A percentile compares a stretch with the other conserved stretches of the same genome.
Evolutionary conservation across 2,329 filamentous ascomycete species (phyloP).

Genomic region (Ophidiomyces ophidiicola): DNA sequence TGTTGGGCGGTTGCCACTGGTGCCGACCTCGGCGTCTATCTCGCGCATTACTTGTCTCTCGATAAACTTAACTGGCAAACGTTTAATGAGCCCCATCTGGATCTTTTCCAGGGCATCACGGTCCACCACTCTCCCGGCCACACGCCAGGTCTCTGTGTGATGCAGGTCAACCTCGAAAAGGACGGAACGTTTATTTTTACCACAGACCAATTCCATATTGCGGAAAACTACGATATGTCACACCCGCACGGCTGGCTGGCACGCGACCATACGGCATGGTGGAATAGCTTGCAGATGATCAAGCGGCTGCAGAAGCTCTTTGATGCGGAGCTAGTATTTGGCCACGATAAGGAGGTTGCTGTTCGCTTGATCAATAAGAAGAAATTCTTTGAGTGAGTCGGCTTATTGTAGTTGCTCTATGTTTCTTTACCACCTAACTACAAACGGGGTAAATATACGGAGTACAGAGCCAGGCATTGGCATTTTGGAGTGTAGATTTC

Average conservation of each 20-base stretch:
- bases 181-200: constrained; percentile 33
- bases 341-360: constrained; percentile 21
- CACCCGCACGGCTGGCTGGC: constrained; percentile 29
- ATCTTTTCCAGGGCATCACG: constrained; percentile 31
- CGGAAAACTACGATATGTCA: constrained; percentile 29
- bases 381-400: constrained; percentile 10
- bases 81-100: constrained; percentile 30
- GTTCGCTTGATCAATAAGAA: constrained; percentile 11
- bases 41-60: constrained; percentile 27
- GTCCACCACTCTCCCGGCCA: constrained; percentile 29
- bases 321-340: constrained; percentile 25
- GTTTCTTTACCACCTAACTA: background rate
- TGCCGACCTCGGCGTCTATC: constrained; percentile 31
- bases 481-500: too few species aligned
- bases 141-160: constrained; percentile 26
- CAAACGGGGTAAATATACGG: too few species aligned
- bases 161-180: constrained; percentile 28
- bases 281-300: constrained; percentile 26
- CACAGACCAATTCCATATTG: constrained; percentile 31
- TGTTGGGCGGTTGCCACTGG: constrained; percentile 36
- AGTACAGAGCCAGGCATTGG: too few species aligned
- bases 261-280: constrained; percentile 30
- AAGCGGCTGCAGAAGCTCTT: constrained; percentile 23
- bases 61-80: constrained; percentile 34
- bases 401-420: background rate